Evolutionary conservation across 2,329 filamentous ascomycete species (phyloP), one percentile per base, ranked within the genome.

Genomic region (Tolypocladium guangdongense): DNA sequence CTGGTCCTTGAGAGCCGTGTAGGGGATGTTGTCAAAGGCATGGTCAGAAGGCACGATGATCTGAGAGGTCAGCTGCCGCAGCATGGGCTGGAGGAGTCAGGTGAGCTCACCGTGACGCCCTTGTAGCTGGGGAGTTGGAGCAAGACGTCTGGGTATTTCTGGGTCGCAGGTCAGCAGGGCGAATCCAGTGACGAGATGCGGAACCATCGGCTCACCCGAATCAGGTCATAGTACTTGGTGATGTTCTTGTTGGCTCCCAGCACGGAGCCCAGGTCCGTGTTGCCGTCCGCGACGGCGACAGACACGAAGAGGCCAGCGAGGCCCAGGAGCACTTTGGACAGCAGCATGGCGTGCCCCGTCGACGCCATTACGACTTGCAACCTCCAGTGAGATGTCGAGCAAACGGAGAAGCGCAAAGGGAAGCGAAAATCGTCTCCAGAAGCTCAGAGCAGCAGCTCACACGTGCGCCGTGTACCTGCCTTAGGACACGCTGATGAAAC

Each of bases 31-130:
- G 20, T 75, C 69, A 67, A 84, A 83, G 18, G 81, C 81, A 2
- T 71, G 69, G 59, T 83, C 79, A 55, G 71, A 77, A 10, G 82
- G 82, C 0, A 77, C 81, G 57, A 83, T 77, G 58, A 84, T 72
- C 68, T 69, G 22, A 27, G 3, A 30, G 14, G 37, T 56, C 16
- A 46, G 14, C n/a, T 11, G 16, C 24, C 35, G 36, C 10, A 64
- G 10, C 10, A 3, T 47, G 10, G 27, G 18, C 14, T 47, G 8
- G 27, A 20, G 7, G 7, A 18, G 5, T 5, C 11, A 2, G 18
- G 43, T 11, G 10, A 16, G 41, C 71, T 56, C 61, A 75, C 73
- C 2, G 75, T 77, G 36, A 76, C 68, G 49, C 75, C 74, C 20
- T 66, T 58, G 36, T 68, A 67, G 54, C 62, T 74, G 7, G 74